Evolutionary conservation across 208 protist species (phyloP).

Genomic region (Leishmania guyanensis): DNA sequence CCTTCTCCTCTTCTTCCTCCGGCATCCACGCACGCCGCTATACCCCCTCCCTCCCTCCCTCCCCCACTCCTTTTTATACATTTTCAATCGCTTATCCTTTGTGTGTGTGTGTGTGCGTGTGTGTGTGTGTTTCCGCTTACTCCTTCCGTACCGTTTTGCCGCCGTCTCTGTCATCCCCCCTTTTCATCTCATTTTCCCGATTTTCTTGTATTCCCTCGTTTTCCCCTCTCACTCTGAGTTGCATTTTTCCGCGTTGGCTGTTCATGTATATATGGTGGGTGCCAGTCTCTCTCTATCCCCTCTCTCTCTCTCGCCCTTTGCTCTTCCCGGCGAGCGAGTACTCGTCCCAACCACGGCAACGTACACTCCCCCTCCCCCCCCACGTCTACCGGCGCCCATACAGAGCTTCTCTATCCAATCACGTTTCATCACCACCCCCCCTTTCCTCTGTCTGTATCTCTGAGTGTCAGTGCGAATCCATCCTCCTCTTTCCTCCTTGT

Average conservation of each 20-base stretch:
- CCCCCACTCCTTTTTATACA: background rate
- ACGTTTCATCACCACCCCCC: too few relatives aligned
- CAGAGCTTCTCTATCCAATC: too few relatives aligned
- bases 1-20: background rate
- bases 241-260: slow-evolving; percentile 2
- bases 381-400: too few relatives aligned
- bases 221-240: background rate
- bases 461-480: too few relatives aligned
- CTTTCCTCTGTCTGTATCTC: too few relatives aligned
- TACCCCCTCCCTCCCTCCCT: too few relatives aligned
- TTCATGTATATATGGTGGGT: too few relatives aligned
- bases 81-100: background rate
- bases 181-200: slow-evolving; percentile 3
- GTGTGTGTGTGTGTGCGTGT: background rate
- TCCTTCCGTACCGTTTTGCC: background rate
- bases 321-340: background rate
- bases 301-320: background rate
- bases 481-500: background rate
- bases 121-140: background rate
- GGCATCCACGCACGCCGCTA: background rate
- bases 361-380: background rate
- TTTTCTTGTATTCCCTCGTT: background rate
- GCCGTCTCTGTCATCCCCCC: background rate
- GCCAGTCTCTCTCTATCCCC: too few relatives aligned
- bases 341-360: background rate